Percentiles rank a stretch among this genome's conserved stretches.
Conservation (phyloP, 2,329 filamentous ascomycete genomes). For the Colletotrichum trifolii region DNA sequence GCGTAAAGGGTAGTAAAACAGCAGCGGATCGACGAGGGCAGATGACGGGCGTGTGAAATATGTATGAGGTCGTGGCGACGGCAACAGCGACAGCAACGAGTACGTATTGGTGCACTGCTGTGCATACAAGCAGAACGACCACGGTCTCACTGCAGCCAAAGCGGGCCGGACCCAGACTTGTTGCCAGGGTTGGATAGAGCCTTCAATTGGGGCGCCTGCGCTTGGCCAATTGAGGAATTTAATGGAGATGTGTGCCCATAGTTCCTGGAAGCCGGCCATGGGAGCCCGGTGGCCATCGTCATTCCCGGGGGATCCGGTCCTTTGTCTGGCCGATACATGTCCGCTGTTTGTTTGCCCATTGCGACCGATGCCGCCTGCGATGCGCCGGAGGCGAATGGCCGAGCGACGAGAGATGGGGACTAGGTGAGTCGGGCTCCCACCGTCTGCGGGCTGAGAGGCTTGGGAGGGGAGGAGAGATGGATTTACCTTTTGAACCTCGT, state of each 20-base stretch:
- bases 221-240: constrained; percentile 34
- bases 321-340: constrained; percentile 10
- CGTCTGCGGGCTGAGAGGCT: too few species aligned
- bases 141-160: too few species aligned
- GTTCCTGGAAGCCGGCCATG: background rate
- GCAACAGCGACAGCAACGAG: background rate
- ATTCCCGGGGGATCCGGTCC: constrained; percentile 32
- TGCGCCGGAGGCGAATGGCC: too few species aligned
- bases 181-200: constrained; percentile 2
- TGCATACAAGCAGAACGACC: too few species aligned
- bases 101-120: background rate
- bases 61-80: constrained; percentile 30
- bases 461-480: background rate
- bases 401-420: too few species aligned
- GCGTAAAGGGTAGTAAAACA: too few species aligned
- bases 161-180: too few species aligned
- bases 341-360: background rate
- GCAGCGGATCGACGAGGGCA: background rate
- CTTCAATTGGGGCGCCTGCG: constrained; percentile 2
- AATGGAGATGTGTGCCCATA: constrained; percentile 23
- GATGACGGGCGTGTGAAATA: constrained; percentile 26
- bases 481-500: constrained; percentile 18
- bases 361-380: background rate
- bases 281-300: constrained; percentile 21
- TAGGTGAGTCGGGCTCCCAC: too few species aligned